Evolutionary conservation across 2,329 filamentous ascomycete genomes (phyloP).

Genomic region (Juglanconis juglandina): DNA sequence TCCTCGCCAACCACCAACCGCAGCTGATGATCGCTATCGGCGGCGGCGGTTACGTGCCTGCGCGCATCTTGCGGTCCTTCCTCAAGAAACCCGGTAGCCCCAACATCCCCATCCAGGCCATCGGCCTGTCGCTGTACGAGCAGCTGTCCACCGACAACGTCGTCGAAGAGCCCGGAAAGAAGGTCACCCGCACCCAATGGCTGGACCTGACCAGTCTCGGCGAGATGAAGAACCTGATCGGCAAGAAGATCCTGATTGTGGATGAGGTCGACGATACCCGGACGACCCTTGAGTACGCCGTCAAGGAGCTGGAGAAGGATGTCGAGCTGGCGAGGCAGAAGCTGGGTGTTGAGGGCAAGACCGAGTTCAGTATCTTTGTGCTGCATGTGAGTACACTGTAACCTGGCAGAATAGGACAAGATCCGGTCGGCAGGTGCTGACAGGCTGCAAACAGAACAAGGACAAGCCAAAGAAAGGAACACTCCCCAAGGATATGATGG

Average conservation of each 20-base stretch:
- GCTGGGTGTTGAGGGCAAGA: conserved; percentile 61
- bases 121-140: conserved; percentile 96
- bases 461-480: conserved; percentile 91
- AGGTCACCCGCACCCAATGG: conserved; percentile 98
- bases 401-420: neutral
- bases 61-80: conserved; percentile 95
- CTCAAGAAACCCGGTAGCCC: conserved; percentile 81
- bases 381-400: conserved; percentile 65
- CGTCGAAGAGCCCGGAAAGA: conserved; percentile 80
- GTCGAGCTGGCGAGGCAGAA: conserved; percentile 76
- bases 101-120: conserved; percentile 99
- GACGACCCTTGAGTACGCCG: conserved; percentile 90
- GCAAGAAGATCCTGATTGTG: conserved; percentile 88
- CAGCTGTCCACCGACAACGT: conserved; percentile 56
- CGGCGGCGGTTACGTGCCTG: conserved; percentile 94
- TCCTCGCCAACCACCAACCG: conserved; percentile 82
- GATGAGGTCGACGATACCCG: conserved; percentile 95
- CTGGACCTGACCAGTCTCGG: conserved; percentile 80
- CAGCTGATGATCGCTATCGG: conserved; percentile 98
- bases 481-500: conserved; percentile 74
- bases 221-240: conserved; percentile 83
- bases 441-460: conserved; percentile 68
- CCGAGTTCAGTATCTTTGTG: conserved; percentile 91
- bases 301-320: conserved; percentile 91
- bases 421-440: neutral